Percentiles rank a stretch among this genome's conserved stretches.
phyloP scores from a whole-genome alignment of 2,329 filamentous ascomycete species.

The Aspergillus alliaceus region DNA sequence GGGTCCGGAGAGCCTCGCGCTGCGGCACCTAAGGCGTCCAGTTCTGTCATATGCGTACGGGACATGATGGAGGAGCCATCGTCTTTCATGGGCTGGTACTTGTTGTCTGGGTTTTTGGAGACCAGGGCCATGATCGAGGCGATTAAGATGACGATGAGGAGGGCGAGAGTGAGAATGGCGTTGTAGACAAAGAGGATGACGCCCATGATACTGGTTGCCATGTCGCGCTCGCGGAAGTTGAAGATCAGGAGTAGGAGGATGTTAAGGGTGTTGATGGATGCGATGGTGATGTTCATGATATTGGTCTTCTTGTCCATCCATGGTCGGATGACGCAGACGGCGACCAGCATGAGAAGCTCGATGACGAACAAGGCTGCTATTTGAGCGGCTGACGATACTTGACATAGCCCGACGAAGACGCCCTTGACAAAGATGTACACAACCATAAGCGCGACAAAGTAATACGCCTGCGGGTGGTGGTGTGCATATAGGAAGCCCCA shows the following conservation, averaged over 20 bases:
- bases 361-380: slow-evolving; percentile 80
- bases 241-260: slow-evolving; percentile 85
- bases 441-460: slow-evolving; percentile 81
- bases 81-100: slow-evolving; percentile 93
- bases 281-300: slow-evolving; percentile 90
- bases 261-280: slow-evolving; percentile 84
- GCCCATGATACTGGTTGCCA: slow-evolving; percentile 84
- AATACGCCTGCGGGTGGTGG: slow-evolving; percentile 91
- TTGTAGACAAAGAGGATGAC: slow-evolving; percentile 88
- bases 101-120: slow-evolving; percentile 88
- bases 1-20: slow-evolving; percentile 65
- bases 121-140: slow-evolving; percentile 75
- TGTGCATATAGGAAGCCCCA: slow-evolving; percentile 98
- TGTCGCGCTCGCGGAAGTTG: slow-evolving; percentile 77
- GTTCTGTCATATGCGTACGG: slow-evolving; percentile 67
- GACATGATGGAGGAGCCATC: slow-evolving; percentile 97
- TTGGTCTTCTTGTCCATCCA: slow-evolving; percentile 99
- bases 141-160: slow-evolving; percentile 77
- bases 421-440: slow-evolving; percentile 78
- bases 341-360: slow-evolving; percentile 75
- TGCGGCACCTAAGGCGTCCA: slow-evolving; percentile 84
- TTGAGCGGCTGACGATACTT: slow-evolving; percentile 69
- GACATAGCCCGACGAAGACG: slow-evolving; percentile 81
- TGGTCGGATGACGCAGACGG: slow-evolving; percentile 75
- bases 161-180: slow-evolving; percentile 75